phyloP scores from a whole-genome alignment of 2,329 filamentous ascomycete species.

The Pyrenophora tritici-repentis region DNA sequence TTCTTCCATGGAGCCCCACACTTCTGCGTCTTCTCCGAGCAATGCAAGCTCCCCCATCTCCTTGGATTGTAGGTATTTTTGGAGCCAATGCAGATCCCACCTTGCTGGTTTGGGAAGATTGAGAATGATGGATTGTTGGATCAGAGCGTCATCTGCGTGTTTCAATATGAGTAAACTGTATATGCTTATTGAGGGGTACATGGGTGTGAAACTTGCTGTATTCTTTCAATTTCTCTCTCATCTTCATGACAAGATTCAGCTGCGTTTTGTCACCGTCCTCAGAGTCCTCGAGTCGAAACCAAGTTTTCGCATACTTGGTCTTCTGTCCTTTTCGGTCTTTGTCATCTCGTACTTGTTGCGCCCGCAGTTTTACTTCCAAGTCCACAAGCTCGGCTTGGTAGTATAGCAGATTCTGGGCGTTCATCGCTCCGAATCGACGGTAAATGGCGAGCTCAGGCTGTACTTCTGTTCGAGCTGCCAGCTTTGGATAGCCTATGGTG shows the following conservation, averaged over 20 bases:
- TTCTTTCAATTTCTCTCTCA: neutral
- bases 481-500: constrained; percentile 7
- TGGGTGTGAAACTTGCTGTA: neutral
- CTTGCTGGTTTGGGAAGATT: neutral
- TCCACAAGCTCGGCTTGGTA: constrained; percentile 7
- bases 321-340: neutral
- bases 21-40: neutral
- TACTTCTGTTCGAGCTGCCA: constrained; percentile 6
- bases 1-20: neutral
- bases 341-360: neutral
- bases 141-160: neutral
- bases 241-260: neutral
- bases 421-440: constrained; percentile 13
- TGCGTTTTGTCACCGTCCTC: neutral
- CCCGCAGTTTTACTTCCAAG: neutral
- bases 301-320: neutral
- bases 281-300: neutral
- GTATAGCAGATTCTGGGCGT: constrained; percentile 15
- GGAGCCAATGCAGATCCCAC: too few species aligned
- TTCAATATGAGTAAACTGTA: too few species aligned
- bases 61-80: too few species aligned
- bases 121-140: neutral
- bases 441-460: constrained; percentile 11
- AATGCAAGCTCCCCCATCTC: constrained; percentile 1
- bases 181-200: too few species aligned